Evolutionary conservation across 2,329 filamentous ascomycete genomes (phyloP), one percentile per base, ranked within the genome.

Genomic region (Cladophialophora immunda): DNA sequence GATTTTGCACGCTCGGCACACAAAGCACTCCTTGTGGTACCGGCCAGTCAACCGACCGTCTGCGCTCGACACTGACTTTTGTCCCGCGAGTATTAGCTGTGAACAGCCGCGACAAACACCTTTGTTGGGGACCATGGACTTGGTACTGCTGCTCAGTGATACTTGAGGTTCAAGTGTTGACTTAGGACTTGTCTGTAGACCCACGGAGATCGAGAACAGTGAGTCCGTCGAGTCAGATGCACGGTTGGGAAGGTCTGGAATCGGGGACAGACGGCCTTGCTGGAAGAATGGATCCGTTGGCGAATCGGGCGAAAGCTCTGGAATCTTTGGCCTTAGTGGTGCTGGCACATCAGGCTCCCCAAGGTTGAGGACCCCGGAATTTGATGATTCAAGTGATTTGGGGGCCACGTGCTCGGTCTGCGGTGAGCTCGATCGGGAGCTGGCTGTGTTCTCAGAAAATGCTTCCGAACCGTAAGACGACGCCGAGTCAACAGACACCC

Each of bases 11-110:
- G 91, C 93, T 4, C 88, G 87, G 84, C 95, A 99, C 11, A 94
- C 92, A 76, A 99, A 98, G 78, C 94, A 99, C 4, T 90, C 87
- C 78, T 96, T 97, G 83, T 99, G 95, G 78, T 97, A 99, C 70
- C 93, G 90, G 9, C 95, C 95, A 0, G 92, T 97, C 27, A 99
- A 83, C 27, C 94, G 90, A 17, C 95, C 95, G 73, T 97, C 95
- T 0, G 93, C 93, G 15, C 93, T 97, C 36, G 94, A 97, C 65
- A 99, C 89, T 1, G 93, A 97, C 80, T 97, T 98, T 55, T 73
- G 69, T 36, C 61, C 60, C 22, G 93, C 94, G 53, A 88, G 87
- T 73, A 99, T 98, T 6, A 85, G 82, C 54, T 90, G 82, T 3
- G 87, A 84, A 78, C 95, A 99, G 0, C 92, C 92, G 74, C 93